Evolutionary conservation across 2,329 filamentous ascomycete species (phyloP), one percentile per base, ranked within the genome.

Genomic region (Pezicula neosporulosa): DNA sequence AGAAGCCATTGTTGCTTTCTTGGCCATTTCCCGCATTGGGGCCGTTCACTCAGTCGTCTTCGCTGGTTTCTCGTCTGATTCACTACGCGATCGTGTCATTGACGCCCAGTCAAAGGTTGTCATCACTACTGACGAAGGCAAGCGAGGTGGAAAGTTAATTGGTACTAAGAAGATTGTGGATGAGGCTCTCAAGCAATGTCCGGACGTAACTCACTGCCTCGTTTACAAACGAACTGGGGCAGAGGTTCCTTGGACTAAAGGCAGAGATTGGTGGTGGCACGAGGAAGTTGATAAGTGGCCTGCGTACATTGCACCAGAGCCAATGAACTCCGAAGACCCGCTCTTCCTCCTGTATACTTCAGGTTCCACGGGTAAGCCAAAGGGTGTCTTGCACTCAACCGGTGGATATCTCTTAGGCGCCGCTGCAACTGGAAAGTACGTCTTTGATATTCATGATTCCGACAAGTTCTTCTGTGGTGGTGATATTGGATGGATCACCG

Each of bases 161-260:
- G 89, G 90, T 65, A 97, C 93, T 64, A 97, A 99, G 85, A 96
- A 96, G 79, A 97, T 99, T 68, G 94, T 97, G 61, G 94, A 99
- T 66, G 94, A 97, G 68, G 93, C 93, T 36, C 81, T 99, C 55
- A 96, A 94, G 79, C 90, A 96, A 73, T 97, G 93, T 73, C 93
- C 93, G 16, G 86, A 90, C 62, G 89, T 99, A 59, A 83, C 78
- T 39, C 84, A 89, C 71, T 89, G 90, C 62, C 79, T 99, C 37
- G 94, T 99, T 51, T 97, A 86, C 80, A 93, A 96, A 82, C 89
- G 94, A 63, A 99, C 94, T 36, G 93, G 93, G 48, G 86, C 91
- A 45, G 91, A 97, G 48, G 86, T 97, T 18, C 92, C 93, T 58
- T 93, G 88, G 89, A 96, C 90, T 48, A 73, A 83, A 60, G 91